Evolutionary conservation across 2,329 filamentous ascomycete genomes (phyloP), one percentile per base, ranked within the genome.

Genomic region (Cytospora mali): DNA sequence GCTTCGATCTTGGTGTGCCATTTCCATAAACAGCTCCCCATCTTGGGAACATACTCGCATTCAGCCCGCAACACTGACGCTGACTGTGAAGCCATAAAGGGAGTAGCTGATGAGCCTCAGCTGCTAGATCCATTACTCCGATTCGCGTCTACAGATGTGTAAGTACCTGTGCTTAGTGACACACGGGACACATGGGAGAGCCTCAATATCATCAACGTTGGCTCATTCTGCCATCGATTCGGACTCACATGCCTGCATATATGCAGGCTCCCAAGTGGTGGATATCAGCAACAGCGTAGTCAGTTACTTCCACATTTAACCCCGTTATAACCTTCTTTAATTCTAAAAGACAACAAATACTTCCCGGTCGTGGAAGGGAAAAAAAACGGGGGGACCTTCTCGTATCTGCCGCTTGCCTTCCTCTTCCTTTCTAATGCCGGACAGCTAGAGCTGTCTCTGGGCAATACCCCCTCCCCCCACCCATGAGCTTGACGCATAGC

Each of bases 331-430:
- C 49, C 42, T 10, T 46, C 42, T 46, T 13, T n/a, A n/a, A 10
- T 23, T 23, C 42, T 6, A 6, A 33, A 23, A 31, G 28, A 53
- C 49, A 59, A 51, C 46, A 25, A 46, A 39, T 27, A 25, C 49
- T 53, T 53, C 57, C 39, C 49, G 29, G 27, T 28, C 14, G 31
- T 28, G 29, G n/a, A n/a, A 59, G 46, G 23, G 49, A 6, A 23
- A 4, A 11, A 23, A 46, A 46, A 13, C 31, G n/a, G 42, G 9
- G 49, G 25, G 39, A 53, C 49, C 49, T 53, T 50, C 57, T 39
- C 52, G 57, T 51, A 59, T 50, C 57, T 53, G 57, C 49, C 57
- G 57, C 42, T 49, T 53, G 42, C 57, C 57, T 59, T 53, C n/a
- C 51, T 18, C 16, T 46, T 31, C 25, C 52, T 53, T 46, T 46